A percentile compares a stretch with the other conserved stretches of the same genome.
phyloP scores from a whole-genome alignment of 2,329 filamentous ascomycete species.

The Colletotrichum sidae region DNA sequence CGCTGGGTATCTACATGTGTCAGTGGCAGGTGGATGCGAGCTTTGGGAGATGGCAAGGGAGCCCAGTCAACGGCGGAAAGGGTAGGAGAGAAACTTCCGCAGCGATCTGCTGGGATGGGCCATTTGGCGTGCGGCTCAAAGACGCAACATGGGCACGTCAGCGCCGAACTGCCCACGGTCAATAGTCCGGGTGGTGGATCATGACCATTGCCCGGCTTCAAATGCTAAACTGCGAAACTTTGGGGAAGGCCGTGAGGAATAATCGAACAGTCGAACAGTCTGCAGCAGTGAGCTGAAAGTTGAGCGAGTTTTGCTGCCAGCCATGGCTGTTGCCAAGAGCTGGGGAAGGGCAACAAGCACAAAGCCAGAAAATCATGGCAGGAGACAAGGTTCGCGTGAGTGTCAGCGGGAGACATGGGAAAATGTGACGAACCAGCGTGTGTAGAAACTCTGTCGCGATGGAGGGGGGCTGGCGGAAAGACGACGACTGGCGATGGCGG shows the following conservation, averaged over 20 bases:
- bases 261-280: no score
- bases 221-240: no score
- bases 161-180: no score
- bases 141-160: no score
- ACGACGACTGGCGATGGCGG: neutral
- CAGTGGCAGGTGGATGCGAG: constrained; percentile 7
- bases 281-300: no score
- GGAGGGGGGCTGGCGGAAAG: neutral
- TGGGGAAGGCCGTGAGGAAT: no score
- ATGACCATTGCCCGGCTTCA: no score
- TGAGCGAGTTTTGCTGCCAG: no score
- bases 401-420: neutral
- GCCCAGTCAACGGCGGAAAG: neutral
- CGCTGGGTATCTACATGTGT: constrained; percentile 15
- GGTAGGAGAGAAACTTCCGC: constrained; percentile 2
- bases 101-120: neutral
- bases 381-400: neutral
- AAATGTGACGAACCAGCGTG: neutral
- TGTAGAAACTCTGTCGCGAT: neutral
- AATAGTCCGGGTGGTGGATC: no score
- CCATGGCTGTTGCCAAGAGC: no score
- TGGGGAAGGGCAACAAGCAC: neutral
- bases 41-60: constrained; percentile 4
- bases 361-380: neutral
- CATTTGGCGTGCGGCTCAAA: neutral